phyloP scores from a whole-genome alignment of 371 early-diverging fungal species.

The Umbelopsis sp. region DNA sequence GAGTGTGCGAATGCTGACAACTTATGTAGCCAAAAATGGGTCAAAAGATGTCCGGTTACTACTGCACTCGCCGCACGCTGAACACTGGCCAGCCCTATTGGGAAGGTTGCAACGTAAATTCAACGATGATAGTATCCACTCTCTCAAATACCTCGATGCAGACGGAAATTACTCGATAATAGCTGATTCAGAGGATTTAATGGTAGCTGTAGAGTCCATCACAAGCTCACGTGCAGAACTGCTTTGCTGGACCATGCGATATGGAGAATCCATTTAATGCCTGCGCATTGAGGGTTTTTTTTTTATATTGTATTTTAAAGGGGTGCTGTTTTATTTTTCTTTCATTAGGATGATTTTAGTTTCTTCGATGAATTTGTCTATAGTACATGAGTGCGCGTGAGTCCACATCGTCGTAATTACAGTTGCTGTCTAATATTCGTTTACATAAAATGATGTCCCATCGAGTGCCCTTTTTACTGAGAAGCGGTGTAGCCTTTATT shows the following conservation, averaged over 20 bases:
- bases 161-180: constrained; percentile 3
- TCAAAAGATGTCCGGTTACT: background rate
- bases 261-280: background rate
- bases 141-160: constrained; percentile 10
- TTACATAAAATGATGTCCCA: background rate
- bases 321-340: background rate
- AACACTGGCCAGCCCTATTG: background rate
- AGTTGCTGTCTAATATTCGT: background rate
- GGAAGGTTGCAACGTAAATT: constrained; percentile 1
- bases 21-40: background rate
- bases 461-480: background rate
- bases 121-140: background rate
- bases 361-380: background rate
- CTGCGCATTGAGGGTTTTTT: background rate
- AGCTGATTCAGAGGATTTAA: constrained; percentile 1
- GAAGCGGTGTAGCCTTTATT: background rate
- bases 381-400: background rate
- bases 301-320: background rate
- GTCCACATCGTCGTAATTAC: background rate
- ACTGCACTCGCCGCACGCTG: background rate
- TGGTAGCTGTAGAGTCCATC: background rate
- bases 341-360: background rate
- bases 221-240: background rate
- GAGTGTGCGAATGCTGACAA: background rate
- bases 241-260: background rate